phyloP scores from a whole-genome alignment of 257 asterid genomes.

The Salvia hispanica region DNA sequence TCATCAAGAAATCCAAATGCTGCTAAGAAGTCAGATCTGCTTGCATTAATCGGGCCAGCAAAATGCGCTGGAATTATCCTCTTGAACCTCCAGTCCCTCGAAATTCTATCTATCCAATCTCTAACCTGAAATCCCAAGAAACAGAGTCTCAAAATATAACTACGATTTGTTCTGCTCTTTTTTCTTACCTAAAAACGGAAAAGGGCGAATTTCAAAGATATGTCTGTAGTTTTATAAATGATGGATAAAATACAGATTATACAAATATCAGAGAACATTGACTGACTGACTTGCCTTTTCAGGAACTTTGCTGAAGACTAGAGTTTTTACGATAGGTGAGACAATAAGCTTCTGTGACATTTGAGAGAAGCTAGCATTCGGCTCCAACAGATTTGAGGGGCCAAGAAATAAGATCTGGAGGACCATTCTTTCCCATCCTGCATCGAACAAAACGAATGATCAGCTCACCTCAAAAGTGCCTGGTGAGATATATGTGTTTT shows the following conservation, averaged over 20 bases:
- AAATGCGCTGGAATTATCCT: constrained; percentile 97
- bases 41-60: constrained; percentile 79
- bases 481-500: constrained; percentile 9
- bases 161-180: neutral
- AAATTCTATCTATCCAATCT: constrained; percentile 86
- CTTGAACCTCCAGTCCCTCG: constrained; percentile 86
- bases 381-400: constrained; percentile 94
- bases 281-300: constrained; percentile 65
- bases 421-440: constrained; percentile 99
- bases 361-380: constrained; percentile 87
- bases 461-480: constrained; percentile 11
- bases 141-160: neutral
- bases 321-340: constrained; percentile 91
- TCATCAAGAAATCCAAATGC: constrained; percentile 93
- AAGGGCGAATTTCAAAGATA: constrained; percentile 8
- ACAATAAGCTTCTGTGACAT: constrained; percentile 93
- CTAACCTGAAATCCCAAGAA: constrained; percentile 62
- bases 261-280: neutral
- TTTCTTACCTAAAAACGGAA: neutral
- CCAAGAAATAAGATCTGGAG: constrained; percentile 96
- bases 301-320: constrained; percentile 95
- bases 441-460: constrained; percentile 15
- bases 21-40: constrained; percentile 79
- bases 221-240: too few relatives aligned
- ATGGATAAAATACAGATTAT: neutral